These are phyloP conservation scores for Aureobasidium musti DNA, from an alignment of 2,329 filamentous ascomycete species.

Conservation along the genomic window DNA sequence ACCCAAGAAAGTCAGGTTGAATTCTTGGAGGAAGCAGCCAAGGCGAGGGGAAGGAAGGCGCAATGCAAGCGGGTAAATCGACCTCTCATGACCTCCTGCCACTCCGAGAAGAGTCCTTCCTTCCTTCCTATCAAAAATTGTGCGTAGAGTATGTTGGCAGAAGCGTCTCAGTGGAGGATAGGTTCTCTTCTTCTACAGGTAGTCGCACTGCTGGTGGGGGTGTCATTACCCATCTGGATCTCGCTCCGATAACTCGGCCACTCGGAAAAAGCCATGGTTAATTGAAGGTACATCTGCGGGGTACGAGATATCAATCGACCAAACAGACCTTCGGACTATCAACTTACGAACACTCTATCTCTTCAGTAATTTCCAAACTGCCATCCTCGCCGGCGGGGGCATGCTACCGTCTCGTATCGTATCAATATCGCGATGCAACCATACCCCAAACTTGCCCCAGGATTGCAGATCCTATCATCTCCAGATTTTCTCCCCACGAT, in stretches of 20 bases:
- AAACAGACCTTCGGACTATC: constrained; percentile 13
- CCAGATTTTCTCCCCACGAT: constrained; percentile 24
- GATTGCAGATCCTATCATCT: constrained; percentile 11
- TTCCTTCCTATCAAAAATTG: background rate
- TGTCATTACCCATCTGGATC: background rate
- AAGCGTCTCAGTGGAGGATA: too few species aligned
- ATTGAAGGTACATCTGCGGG: constrained; percentile 12
- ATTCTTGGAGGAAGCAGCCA: constrained; percentile 1
- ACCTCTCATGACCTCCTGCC: background rate
- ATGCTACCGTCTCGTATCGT: constrained; percentile 18
- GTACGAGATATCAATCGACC: background rate
- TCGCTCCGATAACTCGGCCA: background rate
- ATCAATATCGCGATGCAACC: constrained; percentile 1
- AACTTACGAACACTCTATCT: constrained; percentile 2
- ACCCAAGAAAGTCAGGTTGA: constrained; percentile 14
- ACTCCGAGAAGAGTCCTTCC: background rate
- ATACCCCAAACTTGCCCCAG: constrained; percentile 12
- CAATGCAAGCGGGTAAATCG: background rate
- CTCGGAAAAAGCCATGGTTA: constrained; percentile 18
- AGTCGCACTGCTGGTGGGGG: background rate
- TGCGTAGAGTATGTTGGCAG: too few species aligned
- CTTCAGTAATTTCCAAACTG: background rate
- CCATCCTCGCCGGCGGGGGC: constrained; percentile 22
- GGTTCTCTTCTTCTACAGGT: background rate
- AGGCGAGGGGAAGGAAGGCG: constrained; percentile 19